Percentiles rank a stretch among this genome's conserved stretches.
Evolutionary conservation across 2,329 filamentous ascomycete genomes (phyloP).

Genomic region (Parafenestella ontariensis): DNA sequence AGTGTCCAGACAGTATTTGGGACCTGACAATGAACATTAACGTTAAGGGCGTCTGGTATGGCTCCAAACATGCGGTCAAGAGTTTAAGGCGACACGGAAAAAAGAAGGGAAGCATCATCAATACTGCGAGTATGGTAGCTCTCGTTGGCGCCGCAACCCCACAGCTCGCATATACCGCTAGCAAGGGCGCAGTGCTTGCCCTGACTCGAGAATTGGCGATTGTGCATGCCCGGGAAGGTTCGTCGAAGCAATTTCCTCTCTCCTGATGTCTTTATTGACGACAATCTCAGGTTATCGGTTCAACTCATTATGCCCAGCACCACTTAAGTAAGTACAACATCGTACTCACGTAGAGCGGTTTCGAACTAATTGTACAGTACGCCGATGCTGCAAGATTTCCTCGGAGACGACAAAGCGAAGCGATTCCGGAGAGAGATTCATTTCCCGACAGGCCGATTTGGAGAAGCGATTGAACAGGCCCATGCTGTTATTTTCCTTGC

Average conservation of each 20-base stretch:
- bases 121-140: constrained; percentile 87
- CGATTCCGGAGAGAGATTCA: constrained; percentile 83
- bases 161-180: constrained; percentile 89
- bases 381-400: constrained; percentile 88
- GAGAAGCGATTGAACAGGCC: constrained; percentile 92
- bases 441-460: constrained; percentile 87
- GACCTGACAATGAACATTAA: not conserved
- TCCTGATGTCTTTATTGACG: not conserved
- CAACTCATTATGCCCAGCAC: constrained; percentile 88
- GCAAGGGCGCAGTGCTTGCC: constrained; percentile 89
- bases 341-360: too few relatives aligned
- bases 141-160: constrained; percentile 85
- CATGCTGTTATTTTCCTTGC: constrained; percentile 88
- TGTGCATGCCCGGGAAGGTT: constrained; percentile 83
- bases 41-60: constrained; percentile 69
- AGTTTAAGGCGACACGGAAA: not conserved
- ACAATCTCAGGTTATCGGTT: constrained; percentile 72
- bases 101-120: constrained; percentile 79
- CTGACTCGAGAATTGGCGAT: constrained; percentile 90
- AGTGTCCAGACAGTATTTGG: not conserved
- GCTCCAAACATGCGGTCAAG: constrained; percentile 92
- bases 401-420: constrained; percentile 85
- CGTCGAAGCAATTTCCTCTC: not conserved
- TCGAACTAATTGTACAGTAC: constrained; percentile 55
- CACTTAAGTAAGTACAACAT: constrained; percentile 65